Evolutionary conservation across 768 basidiomycete genomes (phyloP), one percentile per base, ranked within the genome.

Genomic region (Rhizopogon vinicolor): DNA sequence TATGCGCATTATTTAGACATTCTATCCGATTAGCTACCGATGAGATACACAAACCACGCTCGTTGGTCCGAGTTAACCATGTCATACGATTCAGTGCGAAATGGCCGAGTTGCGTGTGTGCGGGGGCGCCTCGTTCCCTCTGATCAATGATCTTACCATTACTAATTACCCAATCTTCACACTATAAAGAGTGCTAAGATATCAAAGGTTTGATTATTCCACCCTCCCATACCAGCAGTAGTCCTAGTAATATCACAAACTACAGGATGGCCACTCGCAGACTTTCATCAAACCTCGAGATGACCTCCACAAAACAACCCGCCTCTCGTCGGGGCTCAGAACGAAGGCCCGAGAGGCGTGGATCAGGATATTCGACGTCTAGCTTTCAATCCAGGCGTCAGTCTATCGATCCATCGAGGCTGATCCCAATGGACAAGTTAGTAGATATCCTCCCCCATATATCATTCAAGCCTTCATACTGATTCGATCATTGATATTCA

Each of bases 361-460:
- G 71, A 57, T 83, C 84, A 22, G 76, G 75, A 61, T 72, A 75
- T 41, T 68, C 65, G 4, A 25, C 25, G 0, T 64, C 68, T 16
- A 75, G 71, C n/a, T 65, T 75, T 64, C 69, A 75, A 40, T 88
- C 86, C 28, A 79, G 89, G 58, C 78, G 86, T 43, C 75, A 78
- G 0, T 90, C 89, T 53, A 91, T 91, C 65, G 89, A 91, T 68
- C 89, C 89, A 53, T 81, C 81, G 62, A 80, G 79, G 71, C 81
- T 91, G 57, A 62, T 90, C 55, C 87, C 84, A 37, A 91, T 91
- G 86, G 84, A 89, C 78, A 90, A 83, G 89, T 89, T 65, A 60
- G 64, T 53, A 12, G 35, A 37, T 37, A 45, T 60, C 55, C 58
- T 55, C 53, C 33, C 48, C 48, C 44, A 33, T 37, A 31, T 2